Base-by-base conservation (phyloP, 2,329 filamentous ascomycete species). In the Neospermospora avenae region DNA sequence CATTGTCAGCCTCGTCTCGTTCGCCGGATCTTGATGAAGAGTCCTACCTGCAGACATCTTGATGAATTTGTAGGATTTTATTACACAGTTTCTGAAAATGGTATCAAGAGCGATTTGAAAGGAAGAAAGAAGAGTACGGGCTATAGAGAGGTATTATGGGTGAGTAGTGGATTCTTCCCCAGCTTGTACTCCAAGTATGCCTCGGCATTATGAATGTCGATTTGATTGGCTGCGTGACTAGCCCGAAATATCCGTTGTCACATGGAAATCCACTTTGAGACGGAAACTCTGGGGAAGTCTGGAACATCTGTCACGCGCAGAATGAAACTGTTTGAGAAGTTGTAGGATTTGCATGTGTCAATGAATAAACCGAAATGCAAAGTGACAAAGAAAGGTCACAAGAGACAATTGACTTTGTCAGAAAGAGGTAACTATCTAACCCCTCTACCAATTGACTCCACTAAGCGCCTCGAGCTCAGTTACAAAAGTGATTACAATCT, bases 31-130 rank as follows among this genome's bases (percentile, higher is more conserved):
- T 24, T 22, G 11, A 20, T 49, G 45, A 4, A 42, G 16, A 34
- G n/a, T 55, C 66, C 48, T 57, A 70, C 69, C 68, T 55, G 65
- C 63, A 66, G 68, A 69, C 68, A 70, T 70, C 35, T 64, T 60
- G n/a, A 56, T 41, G 34, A 45, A 14, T n/a, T 35, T 37, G 10
- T 53, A 45, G 18, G 24, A 37, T n/a, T 22, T 18, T 1, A 14
- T 28, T 44, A 18, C 16, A 51, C 25, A 41, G 44, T 18, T 25
- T 11, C 37, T n/a, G 18, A 46, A 22, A 22, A 11, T 28, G 34
- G n/a, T 25, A 25, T 55, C 13, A 45, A 31, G 53, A 25, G 35
- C 7, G 48, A 24, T 55, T 31, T 31, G 22, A 44, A 35, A 51
- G 24, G 54, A 37, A 22, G 16, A 44, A 46, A 25, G 22, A 42